Base-by-base conservation (phyloP, 169 alveolate species). In the Cryptosporidium sp. region DNA sequence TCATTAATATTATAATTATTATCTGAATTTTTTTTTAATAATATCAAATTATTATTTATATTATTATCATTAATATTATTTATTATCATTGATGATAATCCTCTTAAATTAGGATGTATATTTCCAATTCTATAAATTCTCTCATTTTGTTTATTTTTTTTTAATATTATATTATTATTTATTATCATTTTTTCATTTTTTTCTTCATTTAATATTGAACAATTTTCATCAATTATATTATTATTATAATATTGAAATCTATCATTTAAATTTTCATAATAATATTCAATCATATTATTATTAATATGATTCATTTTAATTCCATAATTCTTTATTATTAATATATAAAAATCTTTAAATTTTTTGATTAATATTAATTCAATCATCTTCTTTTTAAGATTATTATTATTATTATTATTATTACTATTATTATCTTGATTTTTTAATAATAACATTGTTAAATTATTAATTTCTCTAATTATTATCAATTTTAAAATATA, bases 201-300 rank as follows among this genome's bases (percentile, higher is more conserved):
- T 56, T 85, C 85, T 62, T 42, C 92, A 85, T 9, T 70, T 37
- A 29, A 72, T 56, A 75, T 91, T 85, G 18, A 75, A 70, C n/a
- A 85, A 56, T 70, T 68, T 60, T 91, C 86, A 48, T 91, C 94
- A 3, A 85, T 75, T 75, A 91, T 85, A 56, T 85, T 62, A 31
- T 91, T 85, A 70, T 84, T 85, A 44, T 85, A 52, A 31, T 86
- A 70, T 31, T 91, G 69, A 69, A 91, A 67, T 71, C 72, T 70
- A 10, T 69, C 21, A 65, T 86, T 85, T 53, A 85, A 69, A 68
- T 85, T 85, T 7, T 44, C 70, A 48, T 68, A 72, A 48, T 68
- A 72, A 39, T 92, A 58, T 26, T 92, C 67, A 1, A 26, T 23
- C 7, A n/a, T 18, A 14, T 9, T 56, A 21, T 56, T 56, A 21